These are phyloP conservation scores for Tremella fuciformis DNA, from an alignment of 768 basidiomycete genomes.

Conservation along the genomic window DNA sequence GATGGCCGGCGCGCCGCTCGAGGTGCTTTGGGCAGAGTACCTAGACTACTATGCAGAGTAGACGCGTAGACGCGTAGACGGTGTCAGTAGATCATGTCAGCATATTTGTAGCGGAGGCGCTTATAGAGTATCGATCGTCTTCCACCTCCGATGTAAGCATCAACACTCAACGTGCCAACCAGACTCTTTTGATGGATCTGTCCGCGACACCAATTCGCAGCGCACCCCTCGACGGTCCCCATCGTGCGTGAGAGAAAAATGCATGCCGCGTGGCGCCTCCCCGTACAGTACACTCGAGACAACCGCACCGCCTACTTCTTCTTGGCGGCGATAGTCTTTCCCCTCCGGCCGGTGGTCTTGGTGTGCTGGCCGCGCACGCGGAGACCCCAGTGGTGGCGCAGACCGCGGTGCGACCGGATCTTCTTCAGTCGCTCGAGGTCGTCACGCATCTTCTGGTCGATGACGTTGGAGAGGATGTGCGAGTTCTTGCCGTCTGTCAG, in stretches of 20 bases:
- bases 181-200: too few species aligned
- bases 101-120: too few species aligned
- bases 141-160: too few species aligned
- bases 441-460: slow-evolving; percentile 97
- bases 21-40: slow-evolving; percentile 34
- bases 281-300: slow-evolving; percentile 2
- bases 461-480: slow-evolving; percentile 91
- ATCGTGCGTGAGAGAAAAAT: background rate
- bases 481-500: slow-evolving; percentile 95
- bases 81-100: too few species aligned
- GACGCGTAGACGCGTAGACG: too few species aligned
- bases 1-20: slow-evolving; percentile 29
- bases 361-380: slow-evolving; percentile 95
- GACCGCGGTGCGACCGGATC: slow-evolving; percentile 94
- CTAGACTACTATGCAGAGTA: slow-evolving; percentile 24
- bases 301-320: slow-evolving; percentile 40
- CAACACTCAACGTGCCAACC: too few species aligned
- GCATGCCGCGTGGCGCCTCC: too few species aligned
- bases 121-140: too few species aligned
- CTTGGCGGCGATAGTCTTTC: slow-evolving; percentile 47
- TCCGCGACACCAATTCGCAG: background rate
- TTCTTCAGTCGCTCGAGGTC: slow-evolving; percentile 98
- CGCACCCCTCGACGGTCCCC: background rate
- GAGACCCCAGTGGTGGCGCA: slow-evolving; percentile 62
- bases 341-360: slow-evolving; percentile 70